These are phyloP conservation scores for Cadophora sp. DNA, from an alignment of 2,329 filamentous ascomycete genomes.

Conservation along the genomic window DNA sequence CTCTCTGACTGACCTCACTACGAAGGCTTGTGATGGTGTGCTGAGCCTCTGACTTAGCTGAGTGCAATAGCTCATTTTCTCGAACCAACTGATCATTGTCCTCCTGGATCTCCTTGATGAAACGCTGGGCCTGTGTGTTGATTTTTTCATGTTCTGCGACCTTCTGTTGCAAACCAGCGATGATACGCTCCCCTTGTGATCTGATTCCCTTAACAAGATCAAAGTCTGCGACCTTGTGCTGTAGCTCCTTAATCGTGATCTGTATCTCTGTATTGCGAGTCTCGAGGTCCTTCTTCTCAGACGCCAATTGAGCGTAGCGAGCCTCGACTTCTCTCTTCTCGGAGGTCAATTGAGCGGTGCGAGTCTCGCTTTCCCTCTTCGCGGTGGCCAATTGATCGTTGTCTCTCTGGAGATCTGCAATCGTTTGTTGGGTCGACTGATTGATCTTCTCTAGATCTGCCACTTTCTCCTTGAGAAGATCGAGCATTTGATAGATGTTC, in stretches of 20 bases:
- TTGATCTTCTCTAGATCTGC: slow-evolving; percentile 16
- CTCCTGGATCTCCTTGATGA: neutral
- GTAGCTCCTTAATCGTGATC: neutral
- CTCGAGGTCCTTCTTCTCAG: slow-evolving; percentile 16
- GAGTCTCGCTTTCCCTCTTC: neutral
- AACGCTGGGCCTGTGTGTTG: slow-evolving; percentile 1
- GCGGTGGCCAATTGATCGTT: slow-evolving; percentile 21
- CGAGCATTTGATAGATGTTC: slow-evolving; percentile 16
- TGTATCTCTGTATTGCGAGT: neutral
- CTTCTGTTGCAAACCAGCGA: neutral
- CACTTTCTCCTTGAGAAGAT: slow-evolving; percentile 9
- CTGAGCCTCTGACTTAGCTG: slow-evolving; percentile 9
- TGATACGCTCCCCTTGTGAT: neutral
- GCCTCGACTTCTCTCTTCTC: neutral
- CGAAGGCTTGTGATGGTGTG: slow-evolving; percentile 1
- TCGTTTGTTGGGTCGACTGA: slow-evolving; percentile 1
- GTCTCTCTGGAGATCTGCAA: slow-evolving; percentile 7
- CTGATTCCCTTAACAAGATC: neutral
- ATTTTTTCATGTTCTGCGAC: slow-evolving; percentile 4
- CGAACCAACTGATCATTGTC: neutral
- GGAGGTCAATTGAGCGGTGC: neutral
- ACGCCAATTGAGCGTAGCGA: neutral
- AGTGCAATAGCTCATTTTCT: neutral
- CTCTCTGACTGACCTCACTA: neutral
- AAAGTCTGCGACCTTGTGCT: neutral